Conservation (phyloP, 2,329 filamentous ascomycete genomes). For the Penicillium sp. region DNA sequence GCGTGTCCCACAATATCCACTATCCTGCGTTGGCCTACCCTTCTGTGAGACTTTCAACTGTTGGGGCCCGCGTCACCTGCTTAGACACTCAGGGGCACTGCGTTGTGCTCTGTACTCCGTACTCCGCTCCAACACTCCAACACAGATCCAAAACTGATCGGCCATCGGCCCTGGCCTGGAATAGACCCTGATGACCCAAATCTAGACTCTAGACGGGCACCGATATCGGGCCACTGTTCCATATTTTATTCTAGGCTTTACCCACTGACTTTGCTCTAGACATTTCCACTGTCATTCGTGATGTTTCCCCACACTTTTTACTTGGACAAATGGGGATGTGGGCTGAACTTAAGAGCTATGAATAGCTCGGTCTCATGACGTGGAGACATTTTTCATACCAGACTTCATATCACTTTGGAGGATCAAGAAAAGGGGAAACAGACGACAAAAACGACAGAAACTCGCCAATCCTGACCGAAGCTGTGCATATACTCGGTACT, state of each 20-base stretch:
- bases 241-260: not conserved
- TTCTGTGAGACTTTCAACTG: not conserved
- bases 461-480: not conserved
- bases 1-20: not conserved
- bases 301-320: constrained; percentile 23
- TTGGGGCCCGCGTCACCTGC: constrained; percentile 19
- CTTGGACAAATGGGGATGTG: constrained; percentile 1
- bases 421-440: not conserved
- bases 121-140: too few relatives aligned
- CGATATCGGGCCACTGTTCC: not conserved
- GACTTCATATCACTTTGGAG: not conserved
- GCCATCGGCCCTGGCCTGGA: not conserved
- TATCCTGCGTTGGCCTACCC: not conserved
- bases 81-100: not conserved
- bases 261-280: not conserved
- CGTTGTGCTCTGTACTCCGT: not conserved
- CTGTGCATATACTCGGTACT: not conserved
- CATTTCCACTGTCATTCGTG: constrained; percentile 17
- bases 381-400: not conserved
- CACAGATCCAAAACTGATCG: not conserved
- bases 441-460: not conserved
- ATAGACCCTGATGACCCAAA: not conserved
- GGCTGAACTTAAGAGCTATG: not conserved
- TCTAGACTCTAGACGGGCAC: not conserved
- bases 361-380: constrained; percentile 2